Percentiles rank a stretch among this genome's conserved stretches.
Evolutionary conservation across 2,329 filamentous ascomycete genomes (phyloP).

Genomic region (Ophiostoma perfectum): DNA sequence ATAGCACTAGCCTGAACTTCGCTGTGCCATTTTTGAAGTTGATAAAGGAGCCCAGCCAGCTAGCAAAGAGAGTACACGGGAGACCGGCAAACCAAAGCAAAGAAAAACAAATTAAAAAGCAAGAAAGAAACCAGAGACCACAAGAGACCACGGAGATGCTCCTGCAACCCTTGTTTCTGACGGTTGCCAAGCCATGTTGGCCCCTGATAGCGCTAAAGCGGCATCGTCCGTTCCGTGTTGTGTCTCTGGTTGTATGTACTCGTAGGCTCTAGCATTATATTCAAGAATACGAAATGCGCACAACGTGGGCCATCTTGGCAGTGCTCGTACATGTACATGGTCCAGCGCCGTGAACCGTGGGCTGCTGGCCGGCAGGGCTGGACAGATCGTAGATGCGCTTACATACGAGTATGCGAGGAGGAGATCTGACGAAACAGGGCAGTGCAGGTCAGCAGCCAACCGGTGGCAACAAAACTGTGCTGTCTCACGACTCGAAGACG

Average conservation of each 20-base stretch:
- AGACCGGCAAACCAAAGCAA: no score
- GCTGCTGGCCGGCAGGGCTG: neutral
- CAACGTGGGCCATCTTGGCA: neutral
- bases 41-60: no score
- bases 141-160: neutral
- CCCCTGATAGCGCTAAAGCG: conserved; percentile 8
- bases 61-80: neutral
- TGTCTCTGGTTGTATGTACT: neutral
- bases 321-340: neutral
- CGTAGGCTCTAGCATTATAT: neutral
- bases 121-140: neutral
- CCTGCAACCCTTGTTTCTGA: neutral
- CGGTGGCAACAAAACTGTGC: neutral
- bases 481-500: neutral
- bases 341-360: neutral
- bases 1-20: neutral
- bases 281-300: neutral
- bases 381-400: neutral
- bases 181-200: neutral
- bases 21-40: neutral
- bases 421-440: neutral
- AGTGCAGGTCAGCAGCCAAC: neutral
- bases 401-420: neutral
- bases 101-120: neutral
- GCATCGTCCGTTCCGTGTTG: conserved; percentile 4